Evolutionary conservation across 2,329 filamentous ascomycete genomes (phyloP).

Genomic region (Fusarium subtropicale): DNA sequence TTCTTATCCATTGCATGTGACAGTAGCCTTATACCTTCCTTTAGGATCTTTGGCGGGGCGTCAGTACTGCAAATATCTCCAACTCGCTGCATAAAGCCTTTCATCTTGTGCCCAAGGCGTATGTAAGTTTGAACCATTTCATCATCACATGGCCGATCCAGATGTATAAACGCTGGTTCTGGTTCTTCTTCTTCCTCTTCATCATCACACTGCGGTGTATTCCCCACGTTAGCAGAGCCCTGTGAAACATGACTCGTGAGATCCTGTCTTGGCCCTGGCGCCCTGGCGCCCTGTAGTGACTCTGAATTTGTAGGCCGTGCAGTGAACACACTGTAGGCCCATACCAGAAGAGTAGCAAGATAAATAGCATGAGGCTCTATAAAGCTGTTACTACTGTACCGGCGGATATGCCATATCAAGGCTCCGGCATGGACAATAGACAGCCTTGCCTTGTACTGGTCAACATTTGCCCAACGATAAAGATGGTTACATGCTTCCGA

Average conservation of each 20-base stretch:
- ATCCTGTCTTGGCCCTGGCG: background rate
- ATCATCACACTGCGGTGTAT: background rate
- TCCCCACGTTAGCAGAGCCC: background rate
- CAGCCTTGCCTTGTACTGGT: slow-evolving; percentile 38
- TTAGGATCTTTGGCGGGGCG: slow-evolving; percentile 28
- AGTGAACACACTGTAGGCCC: slow-evolving; percentile 32
- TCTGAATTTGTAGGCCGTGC: background rate
- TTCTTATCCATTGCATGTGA: slow-evolving; percentile 2
- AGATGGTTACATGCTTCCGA: slow-evolving; percentile 23
- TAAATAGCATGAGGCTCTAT: slow-evolving; percentile 34
- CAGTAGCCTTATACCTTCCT: slow-evolving; percentile 30
- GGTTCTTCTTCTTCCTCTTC: slow-evolving; percentile 14
- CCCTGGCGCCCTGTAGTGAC: background rate
- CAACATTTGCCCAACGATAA: slow-evolving; percentile 31
- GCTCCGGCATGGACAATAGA: slow-evolving; percentile 34
- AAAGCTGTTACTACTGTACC: slow-evolving; percentile 32
- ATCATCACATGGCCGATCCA: slow-evolving; percentile 37
- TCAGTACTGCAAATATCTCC: slow-evolving; percentile 27
- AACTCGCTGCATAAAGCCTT: slow-evolving; percentile 21
- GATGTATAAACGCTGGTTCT: slow-evolving; percentile 28
- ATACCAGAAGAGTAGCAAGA: slow-evolving; percentile 25
- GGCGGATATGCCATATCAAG: slow-evolving; percentile 35
- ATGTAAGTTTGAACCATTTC: slow-evolving; percentile 39
- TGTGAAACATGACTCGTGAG: background rate
- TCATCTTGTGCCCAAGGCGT: slow-evolving; percentile 33